Percentiles rank a stretch among this genome's conserved stretches.
These are phyloP conservation scores for Arachis stenosperma DNA, from an alignment of 306 rosid genomes.

Conservation along the genomic window DNA sequence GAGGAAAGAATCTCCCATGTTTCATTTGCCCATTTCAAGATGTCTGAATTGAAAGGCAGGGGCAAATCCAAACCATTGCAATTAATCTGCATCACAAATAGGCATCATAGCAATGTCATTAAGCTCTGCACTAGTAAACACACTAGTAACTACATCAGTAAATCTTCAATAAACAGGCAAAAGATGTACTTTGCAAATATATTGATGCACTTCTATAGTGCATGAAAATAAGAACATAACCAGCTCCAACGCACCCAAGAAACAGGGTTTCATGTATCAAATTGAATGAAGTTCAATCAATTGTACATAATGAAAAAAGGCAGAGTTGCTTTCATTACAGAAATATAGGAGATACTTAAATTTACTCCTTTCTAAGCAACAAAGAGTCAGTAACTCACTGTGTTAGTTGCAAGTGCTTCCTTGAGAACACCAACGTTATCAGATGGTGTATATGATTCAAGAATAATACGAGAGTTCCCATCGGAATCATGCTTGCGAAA, in stretches of 20 bases:
- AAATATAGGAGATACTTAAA: slow-evolving; percentile 17
- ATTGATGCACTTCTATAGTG: slow-evolving; percentile 1
- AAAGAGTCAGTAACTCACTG: slow-evolving; percentile 53
- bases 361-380: slow-evolving; percentile 19
- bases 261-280: not conserved
- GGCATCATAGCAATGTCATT: slow-evolving; percentile 20
- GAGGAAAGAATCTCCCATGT: slow-evolving; percentile 66
- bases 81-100: slow-evolving; percentile 58
- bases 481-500: slow-evolving; percentile 68
- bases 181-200: slow-evolving; percentile 15
- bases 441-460: slow-evolving; percentile 76
- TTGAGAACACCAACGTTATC: slow-evolving; percentile 62
- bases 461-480: slow-evolving; percentile 58
- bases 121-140: slow-evolving; percentile 3
- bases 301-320: not conserved
- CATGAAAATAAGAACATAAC: not conserved
- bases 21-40: slow-evolving; percentile 84
- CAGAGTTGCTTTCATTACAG: not conserved
- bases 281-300: slow-evolving; percentile 19
- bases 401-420: slow-evolving; percentile 75
- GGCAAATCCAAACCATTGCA: slow-evolving; percentile 61
- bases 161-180: slow-evolving; percentile 4
- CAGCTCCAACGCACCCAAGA: not conserved
- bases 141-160: not conserved
- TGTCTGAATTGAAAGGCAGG: slow-evolving; percentile 78